Evolutionary conservation across 129 eudicot species (phyloP), one percentile per base, ranked within the genome.

Genomic region (Saussurea involucrata): DNA sequence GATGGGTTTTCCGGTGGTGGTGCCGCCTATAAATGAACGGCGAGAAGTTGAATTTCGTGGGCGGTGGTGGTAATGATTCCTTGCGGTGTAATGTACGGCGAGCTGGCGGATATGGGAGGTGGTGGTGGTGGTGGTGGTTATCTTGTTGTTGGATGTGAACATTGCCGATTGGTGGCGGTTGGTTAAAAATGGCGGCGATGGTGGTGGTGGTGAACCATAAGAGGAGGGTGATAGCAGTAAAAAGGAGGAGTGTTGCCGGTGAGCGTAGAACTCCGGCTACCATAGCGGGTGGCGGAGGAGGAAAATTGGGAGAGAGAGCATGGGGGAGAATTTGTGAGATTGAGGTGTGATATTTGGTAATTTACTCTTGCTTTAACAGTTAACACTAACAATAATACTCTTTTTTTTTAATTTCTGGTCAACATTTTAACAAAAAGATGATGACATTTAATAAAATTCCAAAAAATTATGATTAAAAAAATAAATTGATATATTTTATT

Each of bases 221-320:
- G 67, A 76, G 74, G 63, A 80, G 65, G 75, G 49, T 36, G 65
- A 67, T 68, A 9, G 75, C 49, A 21, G 67, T 11, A 6, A 63
- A 28, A 7, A 68, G 69, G 71, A 80, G 80, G 65, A 58, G 24
- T 8, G 75, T 57, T 27, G 55, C 70, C 46, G 53, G 55, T 34
- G 70, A 73, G 8, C 71, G 80, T 74, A 60, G 71, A 80, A 58
- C 55, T 55, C 79, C 65, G 80, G 61, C 84, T 80, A 80, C 75
- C 84, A 80, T 80, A 21, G 79, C 55, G 42, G 75, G 75, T 74
- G 75, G 81, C 37, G 11, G 72, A 44, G 44, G 40, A 3, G 24
- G 73, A 32, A 53, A 63, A 12, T 25, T n/a, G 63, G 70, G 68
- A 63, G 24, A 55, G 84, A 80, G 74, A 57, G 80, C 84, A 80